These are phyloP conservation scores for Neopestalotiopsis sp. DNA, from an alignment of 2,329 filamentous ascomycete genomes.

Conservation along the genomic window DNA sequence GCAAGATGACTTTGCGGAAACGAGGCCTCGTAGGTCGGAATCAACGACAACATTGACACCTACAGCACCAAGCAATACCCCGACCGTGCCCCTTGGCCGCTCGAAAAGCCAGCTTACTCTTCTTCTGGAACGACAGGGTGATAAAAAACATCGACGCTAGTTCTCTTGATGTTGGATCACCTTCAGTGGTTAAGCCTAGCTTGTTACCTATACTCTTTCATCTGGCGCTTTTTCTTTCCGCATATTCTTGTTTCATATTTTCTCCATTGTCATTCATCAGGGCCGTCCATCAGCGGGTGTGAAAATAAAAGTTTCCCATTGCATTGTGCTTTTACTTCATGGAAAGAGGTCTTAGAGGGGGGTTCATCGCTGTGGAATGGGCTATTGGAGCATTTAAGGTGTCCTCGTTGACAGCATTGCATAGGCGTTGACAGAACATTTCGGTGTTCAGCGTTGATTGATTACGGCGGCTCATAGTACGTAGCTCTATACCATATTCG, in stretches of 20 bases:
- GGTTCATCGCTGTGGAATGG: not conserved
- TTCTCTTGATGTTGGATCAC: not conserved
- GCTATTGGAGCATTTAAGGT: not conserved
- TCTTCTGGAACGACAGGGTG: constrained; percentile 53
- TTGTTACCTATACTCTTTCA: not conserved
- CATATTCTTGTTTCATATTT: not conserved
- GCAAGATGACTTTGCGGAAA: constrained; percentile 25
- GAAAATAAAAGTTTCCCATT: not conserved
- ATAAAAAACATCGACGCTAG: constrained; percentile 36
- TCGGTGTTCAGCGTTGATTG: not conserved
- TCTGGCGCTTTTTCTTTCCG: not conserved
- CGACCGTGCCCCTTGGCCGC: constrained; percentile 56
- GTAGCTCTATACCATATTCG: not conserved
- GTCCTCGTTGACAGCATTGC: not conserved
- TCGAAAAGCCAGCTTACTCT: constrained; percentile 67
- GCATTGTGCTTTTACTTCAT: not conserved
- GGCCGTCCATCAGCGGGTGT: not conserved
- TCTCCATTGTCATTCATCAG: not conserved
- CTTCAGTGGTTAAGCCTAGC: not conserved
- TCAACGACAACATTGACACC: constrained; percentile 48
- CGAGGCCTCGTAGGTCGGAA: constrained; percentile 25
- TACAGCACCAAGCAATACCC: constrained; percentile 52
- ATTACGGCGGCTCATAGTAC: not conserved
- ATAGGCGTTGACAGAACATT: not conserved
- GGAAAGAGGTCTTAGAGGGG: not conserved